Conservation (phyloP, 2,329 filamentous ascomycete genomes). For the Gnomoniopsis sp. region DNA sequence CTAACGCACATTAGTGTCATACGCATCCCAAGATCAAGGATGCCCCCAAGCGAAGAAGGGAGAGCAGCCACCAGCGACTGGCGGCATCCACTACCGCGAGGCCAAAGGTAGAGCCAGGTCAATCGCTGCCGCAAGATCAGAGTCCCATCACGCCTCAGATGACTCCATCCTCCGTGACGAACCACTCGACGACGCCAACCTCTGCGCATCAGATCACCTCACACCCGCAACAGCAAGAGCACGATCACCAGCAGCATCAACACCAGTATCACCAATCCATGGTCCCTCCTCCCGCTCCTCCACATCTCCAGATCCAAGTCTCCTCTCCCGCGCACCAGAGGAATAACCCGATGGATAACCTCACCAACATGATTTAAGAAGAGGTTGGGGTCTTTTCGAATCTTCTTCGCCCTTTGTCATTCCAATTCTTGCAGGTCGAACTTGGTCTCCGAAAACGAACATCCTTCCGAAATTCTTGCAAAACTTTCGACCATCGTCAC, state of each 20-base stretch:
- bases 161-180: slow-evolving; percentile 32
- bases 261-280: slow-evolving; percentile 18
- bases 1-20: slow-evolving; percentile 54
- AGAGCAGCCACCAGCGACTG: slow-evolving; percentile 52
- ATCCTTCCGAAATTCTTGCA: background rate
- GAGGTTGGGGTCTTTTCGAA: background rate
- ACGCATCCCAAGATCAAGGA: slow-evolving; percentile 71
- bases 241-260: slow-evolving; percentile 18
- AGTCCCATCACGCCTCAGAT: slow-evolving; percentile 41
- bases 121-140: slow-evolving; percentile 21
- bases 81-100: slow-evolving; percentile 42
- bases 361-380: slow-evolving; percentile 48
- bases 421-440: slow-evolving; percentile 5
- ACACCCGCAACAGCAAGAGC: slow-evolving; percentile 20
- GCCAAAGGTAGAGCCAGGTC: slow-evolving; percentile 43
- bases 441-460: background rate
- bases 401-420: background rate
- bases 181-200: slow-evolving; percentile 36
- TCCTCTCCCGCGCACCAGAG: slow-evolving; percentile 26
- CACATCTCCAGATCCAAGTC: slow-evolving; percentile 23
- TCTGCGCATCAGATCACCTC: slow-evolving; percentile 24
- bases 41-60: slow-evolving; percentile 63
- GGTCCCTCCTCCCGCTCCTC: slow-evolving; percentile 19
- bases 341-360: slow-evolving; percentile 35
- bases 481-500: background rate